These are phyloP conservation scores for Vitis amurensis DNA, from an alignment of 164 flowering plant species.

Conservation along the genomic window DNA sequence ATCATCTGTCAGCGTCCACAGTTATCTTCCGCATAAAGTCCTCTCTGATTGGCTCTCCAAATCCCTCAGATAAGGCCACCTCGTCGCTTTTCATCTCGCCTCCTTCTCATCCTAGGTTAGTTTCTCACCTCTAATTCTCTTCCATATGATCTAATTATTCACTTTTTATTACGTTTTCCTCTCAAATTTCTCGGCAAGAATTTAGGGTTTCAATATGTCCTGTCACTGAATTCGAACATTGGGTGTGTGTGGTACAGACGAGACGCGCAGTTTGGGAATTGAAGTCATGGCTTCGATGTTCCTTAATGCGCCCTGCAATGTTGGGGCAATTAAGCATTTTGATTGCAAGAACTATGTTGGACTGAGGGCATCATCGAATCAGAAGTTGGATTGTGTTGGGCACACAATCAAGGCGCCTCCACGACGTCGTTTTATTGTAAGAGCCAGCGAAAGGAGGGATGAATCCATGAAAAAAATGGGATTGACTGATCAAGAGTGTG, in stretches of 20 bases:
- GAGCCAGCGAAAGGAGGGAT: conserved; percentile 42
- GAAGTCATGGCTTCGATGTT: conserved; percentile 34
- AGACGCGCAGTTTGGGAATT: neutral
- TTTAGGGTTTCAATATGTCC: too few species aligned
- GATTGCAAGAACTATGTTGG: conserved; percentile 19
- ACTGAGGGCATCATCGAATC: conserved; percentile 12
- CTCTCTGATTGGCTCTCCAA: too few species aligned
- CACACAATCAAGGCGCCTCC: conserved; percentile 5
- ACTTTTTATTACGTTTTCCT: too few species aligned
- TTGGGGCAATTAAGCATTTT: neutral
- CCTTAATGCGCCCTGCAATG: conserved; percentile 9
- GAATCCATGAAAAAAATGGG: conserved; percentile 39
- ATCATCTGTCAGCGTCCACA: too few species aligned
- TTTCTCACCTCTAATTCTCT: too few species aligned
- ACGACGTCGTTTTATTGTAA: conserved; percentile 25
- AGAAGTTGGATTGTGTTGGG: conserved; percentile 6
- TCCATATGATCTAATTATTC: too few species aligned
- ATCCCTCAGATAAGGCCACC: too few species aligned
- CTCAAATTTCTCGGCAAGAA: too few species aligned
- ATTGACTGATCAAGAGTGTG: conserved; percentile 65
- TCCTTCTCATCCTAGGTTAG: too few species aligned
- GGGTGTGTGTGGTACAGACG: neutral
- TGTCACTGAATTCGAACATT: too few species aligned
- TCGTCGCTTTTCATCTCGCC: too few species aligned
- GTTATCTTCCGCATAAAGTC: too few species aligned